Percentiles rank a stretch among this genome's conserved stretches.
These are phyloP conservation scores for Sonneratia caseolaris DNA, from an alignment of 345 rosid genomes.

Conservation along the genomic window DNA sequence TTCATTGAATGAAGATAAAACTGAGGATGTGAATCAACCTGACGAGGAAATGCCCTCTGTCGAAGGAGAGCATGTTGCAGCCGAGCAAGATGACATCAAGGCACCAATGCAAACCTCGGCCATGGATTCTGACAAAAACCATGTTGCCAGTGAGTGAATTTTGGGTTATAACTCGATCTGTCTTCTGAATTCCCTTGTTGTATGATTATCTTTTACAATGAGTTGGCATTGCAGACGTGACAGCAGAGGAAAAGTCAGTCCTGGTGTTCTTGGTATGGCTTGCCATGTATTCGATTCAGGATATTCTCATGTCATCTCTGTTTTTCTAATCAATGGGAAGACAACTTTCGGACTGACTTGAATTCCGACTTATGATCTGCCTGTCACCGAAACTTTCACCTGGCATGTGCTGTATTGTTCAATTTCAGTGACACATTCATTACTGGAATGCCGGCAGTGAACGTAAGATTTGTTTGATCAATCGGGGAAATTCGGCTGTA, in stretches of 20 bases:
- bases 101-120: background rate
- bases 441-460: too few relatives aligned
- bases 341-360: background rate
- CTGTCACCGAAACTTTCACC: too few relatives aligned
- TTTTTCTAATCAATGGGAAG: conserved; percentile 2
- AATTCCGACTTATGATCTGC: too few relatives aligned
- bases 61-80: background rate
- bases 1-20: background rate
- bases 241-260: background rate
- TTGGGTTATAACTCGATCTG: background rate
- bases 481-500: background rate
- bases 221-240: background rate
- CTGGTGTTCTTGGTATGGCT: background rate
- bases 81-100: background rate
- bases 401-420: too few relatives aligned
- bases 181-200: background rate
- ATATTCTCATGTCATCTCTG: background rate
- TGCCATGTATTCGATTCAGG: background rate
- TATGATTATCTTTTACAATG: background rate
- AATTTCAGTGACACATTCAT: too few relatives aligned
- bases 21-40: background rate
- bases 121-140: background rate
- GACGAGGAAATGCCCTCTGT: background rate
- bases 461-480: too few relatives aligned
- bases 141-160: background rate